Evolutionary conservation across 2,329 filamentous ascomycete genomes (phyloP).

Genomic region (Clonostachys rosea): DNA sequence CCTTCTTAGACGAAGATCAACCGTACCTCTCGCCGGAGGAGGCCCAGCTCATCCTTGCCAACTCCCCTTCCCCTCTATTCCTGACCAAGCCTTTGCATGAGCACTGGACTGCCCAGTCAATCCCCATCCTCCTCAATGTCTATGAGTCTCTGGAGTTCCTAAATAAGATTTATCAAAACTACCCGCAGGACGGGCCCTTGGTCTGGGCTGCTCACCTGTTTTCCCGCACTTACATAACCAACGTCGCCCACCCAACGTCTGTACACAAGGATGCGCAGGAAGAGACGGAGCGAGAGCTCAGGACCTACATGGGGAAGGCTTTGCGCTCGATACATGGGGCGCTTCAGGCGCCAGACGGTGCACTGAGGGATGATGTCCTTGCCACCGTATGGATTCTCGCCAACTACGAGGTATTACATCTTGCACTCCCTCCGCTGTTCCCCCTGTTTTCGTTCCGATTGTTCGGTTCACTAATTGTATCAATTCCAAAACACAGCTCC

Average conservation of each 20-base stretch:
- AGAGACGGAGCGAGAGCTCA: slow-evolving; percentile 23
- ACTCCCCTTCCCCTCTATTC: neutral
- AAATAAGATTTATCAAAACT: slow-evolving; percentile 15
- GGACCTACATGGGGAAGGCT: slow-evolving; percentile 26
- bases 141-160: slow-evolving; percentile 29
- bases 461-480: too few relatives aligned
- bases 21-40: neutral
- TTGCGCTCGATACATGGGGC: slow-evolving; percentile 30
- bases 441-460: too few relatives aligned
- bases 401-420: slow-evolving; percentile 26
- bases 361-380: slow-evolving; percentile 25
- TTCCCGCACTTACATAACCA: slow-evolving; percentile 30
- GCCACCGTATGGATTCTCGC: slow-evolving; percentile 32
- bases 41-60: neutral
- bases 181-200: slow-evolving; percentile 22
- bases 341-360: slow-evolving; percentile 17
- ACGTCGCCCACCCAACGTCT: slow-evolving; percentile 23
- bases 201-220: slow-evolving; percentile 32
- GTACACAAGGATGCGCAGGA: slow-evolving; percentile 12
- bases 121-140: slow-evolving; percentile 30
- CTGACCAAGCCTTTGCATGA: slow-evolving; percentile 17
- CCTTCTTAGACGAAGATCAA: neutral
- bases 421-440: too few relatives aligned
- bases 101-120: slow-evolving; percentile 30
- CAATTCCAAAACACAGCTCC: neutral